A percentile compares a stretch with the other conserved stretches of the same genome.
Conservation (phyloP, 75 land plant species). For the Pinus taeda region DNA sequence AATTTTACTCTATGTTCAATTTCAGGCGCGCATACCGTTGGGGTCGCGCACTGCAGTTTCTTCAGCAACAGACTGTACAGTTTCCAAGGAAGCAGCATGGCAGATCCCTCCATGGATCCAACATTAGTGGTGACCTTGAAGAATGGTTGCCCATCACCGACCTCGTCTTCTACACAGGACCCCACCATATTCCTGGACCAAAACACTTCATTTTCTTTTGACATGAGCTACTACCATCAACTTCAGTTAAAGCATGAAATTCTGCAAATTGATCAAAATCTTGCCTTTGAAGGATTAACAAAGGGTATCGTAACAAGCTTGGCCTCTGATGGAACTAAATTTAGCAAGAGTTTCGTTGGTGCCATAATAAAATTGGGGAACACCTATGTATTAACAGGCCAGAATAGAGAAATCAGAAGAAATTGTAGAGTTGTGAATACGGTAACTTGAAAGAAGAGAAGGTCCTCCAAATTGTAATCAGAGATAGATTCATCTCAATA, state of each 20-base stretch:
- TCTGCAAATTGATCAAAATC: slow-evolving; percentile 56
- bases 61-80: slow-evolving; percentile 56
- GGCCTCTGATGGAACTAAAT: too few species aligned
- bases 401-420: too few species aligned
- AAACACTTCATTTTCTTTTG: slow-evolving; percentile 38
- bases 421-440: too few species aligned
- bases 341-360: too few species aligned
- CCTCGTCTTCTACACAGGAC: background rate
- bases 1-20: too few species aligned
- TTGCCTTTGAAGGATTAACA: slow-evolving; percentile 28
- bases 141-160: slow-evolving; percentile 31
- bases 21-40: slow-evolving; percentile 74
- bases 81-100: too few species aligned
- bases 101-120: slow-evolving; percentile 60
- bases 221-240: slow-evolving; percentile 47
- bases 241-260: slow-evolving; percentile 40
- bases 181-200: slow-evolving; percentile 30
- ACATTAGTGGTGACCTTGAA: slow-evolving; percentile 21
- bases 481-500: too few species aligned
- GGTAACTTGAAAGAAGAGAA: too few species aligned
- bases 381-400: too few species aligned
- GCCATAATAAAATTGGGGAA: too few species aligned
- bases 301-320: slow-evolving; percentile 32
- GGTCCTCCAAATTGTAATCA: too few species aligned
- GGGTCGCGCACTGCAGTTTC: slow-evolving; percentile 59